Base-by-base conservation (phyloP, 495 filamentous ascomycete species). In the Beverwykella pulmonaria region DNA sequence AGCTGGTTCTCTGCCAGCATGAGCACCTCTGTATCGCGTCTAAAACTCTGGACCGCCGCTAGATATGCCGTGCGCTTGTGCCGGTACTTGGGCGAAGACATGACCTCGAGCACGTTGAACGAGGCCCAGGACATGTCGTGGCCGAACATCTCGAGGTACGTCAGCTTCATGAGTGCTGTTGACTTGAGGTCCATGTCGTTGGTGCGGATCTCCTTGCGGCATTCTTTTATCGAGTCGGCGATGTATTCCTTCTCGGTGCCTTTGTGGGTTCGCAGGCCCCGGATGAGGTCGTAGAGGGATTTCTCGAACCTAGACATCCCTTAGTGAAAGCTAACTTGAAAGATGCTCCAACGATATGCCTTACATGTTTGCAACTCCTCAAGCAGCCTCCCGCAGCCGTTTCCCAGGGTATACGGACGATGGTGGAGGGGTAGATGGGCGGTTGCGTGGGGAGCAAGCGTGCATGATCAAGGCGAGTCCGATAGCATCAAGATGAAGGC, bases 121-220 rank as follows among this genome's bases (percentile, higher is more conserved):
- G 92, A 92, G 20, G 95, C 94, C 94, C 94, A 98, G 0, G 94
- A 97, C 94, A 98, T 98, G 78, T 98, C 94, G 73, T 98, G 90
- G 12, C 94, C 94, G 74, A 97, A 92, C 94, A 98, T 98, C 76
- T 98, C 94, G 64, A 98, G 84, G 75, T 98, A 98, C 39, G 96
- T 88, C 60, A 98, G 82, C 79, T 98, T 98, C 71, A 98, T 79
- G 32, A 98, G 82, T 41, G 94, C 95, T 10, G 92, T 97, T 12
- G 94, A 92, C 81, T 98, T 98, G 75, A 96, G 84, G 77, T 98
- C 93, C 89, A 97, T 91, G 77, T 98, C 94, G 77, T 92, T 88
- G 61, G 89, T 88, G 74, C 86, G 88, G 72, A 97, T 91, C 75
- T 98, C 94, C 54, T 86, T 78, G 68, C 92, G 92, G 77, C 94